Conservation (phyloP, 192 early-diverging fungal genomes). For the Coemansia sp. region DNA sequence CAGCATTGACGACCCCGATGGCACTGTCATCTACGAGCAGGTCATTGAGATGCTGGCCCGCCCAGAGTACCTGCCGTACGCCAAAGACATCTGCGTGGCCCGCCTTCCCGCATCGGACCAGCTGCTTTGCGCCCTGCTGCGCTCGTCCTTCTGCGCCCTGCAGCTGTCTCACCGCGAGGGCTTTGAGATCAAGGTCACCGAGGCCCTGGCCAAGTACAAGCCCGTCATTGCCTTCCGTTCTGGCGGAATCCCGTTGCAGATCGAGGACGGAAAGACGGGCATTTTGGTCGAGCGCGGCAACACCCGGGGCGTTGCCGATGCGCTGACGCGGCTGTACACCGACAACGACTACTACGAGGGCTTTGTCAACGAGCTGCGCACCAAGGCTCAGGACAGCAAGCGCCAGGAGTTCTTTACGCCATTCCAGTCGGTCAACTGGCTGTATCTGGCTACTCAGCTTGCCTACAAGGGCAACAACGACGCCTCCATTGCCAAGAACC, state of each 20-base stretch:
- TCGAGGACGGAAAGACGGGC: constrained; percentile 65
- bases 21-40: constrained; percentile 64
- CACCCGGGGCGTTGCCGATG: constrained; percentile 59
- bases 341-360: constrained; percentile 55
- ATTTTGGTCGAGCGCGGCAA: constrained; percentile 66
- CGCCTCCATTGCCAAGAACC: constrained; percentile 24
- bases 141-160: constrained; percentile 67
- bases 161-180: constrained; percentile 81
- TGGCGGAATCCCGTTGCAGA: constrained; percentile 82
- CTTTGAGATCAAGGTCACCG: constrained; percentile 84
- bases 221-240: constrained; percentile 64
- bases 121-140: constrained; percentile 69
- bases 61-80: constrained; percentile 55
- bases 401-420: constrained; percentile 66
- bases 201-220: constrained; percentile 67
- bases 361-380: constrained; percentile 55
- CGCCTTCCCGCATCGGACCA: constrained; percentile 79
- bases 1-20: constrained; percentile 83
- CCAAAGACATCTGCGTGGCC: constrained; percentile 57
- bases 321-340: constrained; percentile 59
- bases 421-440: constrained; percentile 72
- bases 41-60: constrained; percentile 48
- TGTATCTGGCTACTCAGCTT: constrained; percentile 64
- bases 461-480: constrained; percentile 48
- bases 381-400: constrained; percentile 56